These are phyloP conservation scores for Globisporangium solare DNA, from an alignment of 352 stramenopile genomes.

Conservation along the genomic window DNA sequence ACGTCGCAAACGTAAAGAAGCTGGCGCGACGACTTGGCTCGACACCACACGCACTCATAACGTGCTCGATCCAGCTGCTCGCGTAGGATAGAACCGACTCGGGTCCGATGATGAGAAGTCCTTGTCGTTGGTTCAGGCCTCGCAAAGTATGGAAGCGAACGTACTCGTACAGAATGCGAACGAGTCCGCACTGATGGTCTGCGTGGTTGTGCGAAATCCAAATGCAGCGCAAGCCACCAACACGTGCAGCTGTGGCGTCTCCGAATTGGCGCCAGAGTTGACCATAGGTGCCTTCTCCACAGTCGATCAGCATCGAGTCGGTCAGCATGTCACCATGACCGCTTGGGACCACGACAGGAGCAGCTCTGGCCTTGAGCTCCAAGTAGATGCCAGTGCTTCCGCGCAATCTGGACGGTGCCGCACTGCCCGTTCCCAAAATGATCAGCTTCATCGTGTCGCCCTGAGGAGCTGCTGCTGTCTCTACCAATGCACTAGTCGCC, in stretches of 20 bases:
- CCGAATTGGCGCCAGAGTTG: slow-evolving; percentile 83
- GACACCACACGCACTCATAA: slow-evolving; percentile 8
- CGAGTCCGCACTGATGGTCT: slow-evolving; percentile 95
- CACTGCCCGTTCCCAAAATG: slow-evolving; percentile 95
- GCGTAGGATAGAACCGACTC: slow-evolving; percentile 56
- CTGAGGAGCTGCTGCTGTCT: background rate
- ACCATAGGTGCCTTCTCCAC: slow-evolving; percentile 92
- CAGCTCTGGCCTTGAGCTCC: slow-evolving; percentile 23
- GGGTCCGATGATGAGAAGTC: slow-evolving; percentile 45
- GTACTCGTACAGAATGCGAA: slow-evolving; percentile 85
- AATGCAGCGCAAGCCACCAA: slow-evolving; percentile 78
- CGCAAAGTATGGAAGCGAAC: slow-evolving; percentile 20
- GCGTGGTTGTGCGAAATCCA: slow-evolving; percentile 97
- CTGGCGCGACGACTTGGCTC: background rate
- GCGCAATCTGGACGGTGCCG: slow-evolving; percentile 95
- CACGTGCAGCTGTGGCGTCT: slow-evolving; percentile 25
- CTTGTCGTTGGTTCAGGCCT: slow-evolving; percentile 1
- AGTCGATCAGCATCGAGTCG: slow-evolving; percentile 89
- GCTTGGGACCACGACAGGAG: slow-evolving; percentile 1
- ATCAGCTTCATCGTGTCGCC: slow-evolving; percentile 38
- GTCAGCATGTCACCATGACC: slow-evolving; percentile 4
- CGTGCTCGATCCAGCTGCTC: slow-evolving; percentile 35
- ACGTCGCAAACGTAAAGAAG: slow-evolving; percentile 32
- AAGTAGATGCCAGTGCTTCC: slow-evolving; percentile 95
- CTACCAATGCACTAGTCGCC: background rate